phyloP scores from a whole-genome alignment of 2,329 filamentous ascomycete species.

The Diplodia corticola region DNA sequence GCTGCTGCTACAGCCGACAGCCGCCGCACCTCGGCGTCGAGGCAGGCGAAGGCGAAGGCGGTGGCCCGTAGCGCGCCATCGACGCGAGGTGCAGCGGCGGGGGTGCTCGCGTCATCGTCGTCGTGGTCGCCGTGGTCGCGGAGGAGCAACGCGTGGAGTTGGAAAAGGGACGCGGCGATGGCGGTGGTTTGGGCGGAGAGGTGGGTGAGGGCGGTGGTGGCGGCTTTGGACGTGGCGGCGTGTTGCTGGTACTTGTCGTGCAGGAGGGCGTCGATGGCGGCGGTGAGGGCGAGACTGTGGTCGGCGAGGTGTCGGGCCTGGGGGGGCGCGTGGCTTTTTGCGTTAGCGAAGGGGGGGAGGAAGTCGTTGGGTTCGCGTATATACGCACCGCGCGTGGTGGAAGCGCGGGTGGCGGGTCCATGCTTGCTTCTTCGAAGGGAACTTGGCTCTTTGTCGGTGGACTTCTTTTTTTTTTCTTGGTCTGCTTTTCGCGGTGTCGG shows the following conservation, averaged over 20 bases:
- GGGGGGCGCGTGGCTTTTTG: neutral
- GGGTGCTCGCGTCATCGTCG: neutral
- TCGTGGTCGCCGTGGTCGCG: conserved; percentile 26
- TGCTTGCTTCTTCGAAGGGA: too few relatives aligned
- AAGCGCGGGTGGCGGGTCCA: neutral
- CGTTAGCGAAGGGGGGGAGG: too few relatives aligned
- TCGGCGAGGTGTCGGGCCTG: conserved; percentile 25
- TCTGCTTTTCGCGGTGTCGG: neutral
- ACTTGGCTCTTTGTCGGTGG: too few relatives aligned
- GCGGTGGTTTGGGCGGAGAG: conserved; percentile 37
- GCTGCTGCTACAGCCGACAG: too few relatives aligned
- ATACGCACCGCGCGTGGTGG: neutral
- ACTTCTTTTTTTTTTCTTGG: neutral
- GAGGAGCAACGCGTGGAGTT: conserved; percentile 34
- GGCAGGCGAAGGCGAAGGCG: conserved; percentile 34
- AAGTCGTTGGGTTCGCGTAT: neutral
- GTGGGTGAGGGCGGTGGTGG: conserved; percentile 29
- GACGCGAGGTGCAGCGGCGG: conserved; percentile 32
- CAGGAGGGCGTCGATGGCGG: conserved; percentile 34
- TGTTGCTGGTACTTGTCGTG: conserved; percentile 29
- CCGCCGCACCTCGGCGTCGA: conserved; percentile 35
- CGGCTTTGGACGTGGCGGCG: neutral
- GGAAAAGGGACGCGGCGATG: conserved; percentile 34
- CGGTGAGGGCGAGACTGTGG: conserved; percentile 33
- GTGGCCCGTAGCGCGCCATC: too few relatives aligned